Evolutionary conservation across 2,329 filamentous ascomycete species (phyloP), one percentile per base, ranked within the genome.

Genomic region (Meredithiella fracta): DNA sequence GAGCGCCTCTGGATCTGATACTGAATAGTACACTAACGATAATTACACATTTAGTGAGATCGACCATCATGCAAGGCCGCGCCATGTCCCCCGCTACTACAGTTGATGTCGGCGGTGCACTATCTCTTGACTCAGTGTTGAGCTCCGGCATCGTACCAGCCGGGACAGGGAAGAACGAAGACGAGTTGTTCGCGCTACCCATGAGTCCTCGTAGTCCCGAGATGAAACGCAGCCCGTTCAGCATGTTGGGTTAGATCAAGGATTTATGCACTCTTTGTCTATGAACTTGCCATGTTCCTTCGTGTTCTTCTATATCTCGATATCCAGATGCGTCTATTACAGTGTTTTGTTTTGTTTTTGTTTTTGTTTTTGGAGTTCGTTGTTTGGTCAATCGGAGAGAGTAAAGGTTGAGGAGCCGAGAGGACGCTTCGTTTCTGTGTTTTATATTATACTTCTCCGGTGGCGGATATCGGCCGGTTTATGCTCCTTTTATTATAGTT

Each of bases 131-230:
- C 31, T 52, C 57, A 3, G 42, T 58, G 26, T 26, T 58, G 53
- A 23, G 23, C 40, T 49, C 44, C 15, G 50, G 50, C 8, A 31
- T 47, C 20, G 20, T 53, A 26, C 51, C 54, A 26, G 22, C n/a
- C 4, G 25, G 25, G 34, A 15, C 26, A 20, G 42, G 51, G 8
- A 44, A 23, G 42, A 77, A 76, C 0, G 84, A 88, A 61, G 88
- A 94, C 58, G 90, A 86, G 42, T 73, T 95, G 1, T 96, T 96
- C 65, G 89, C 88, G 0, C 76, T 94, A 54, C 88, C 87, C 1
- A 80, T 95, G 70, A 91, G 86, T 63, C 89, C 89, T 1, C 75
- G 89, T 53, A 90, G 86, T 63, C 89, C 89, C 0, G 88, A 94
- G 62, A 88, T 92, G 73, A 80, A 82, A 54, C 86, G 82, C 62